Conservation (phyloP, 75 land plant species). For the Cunninghamia lanceolata region DNA sequence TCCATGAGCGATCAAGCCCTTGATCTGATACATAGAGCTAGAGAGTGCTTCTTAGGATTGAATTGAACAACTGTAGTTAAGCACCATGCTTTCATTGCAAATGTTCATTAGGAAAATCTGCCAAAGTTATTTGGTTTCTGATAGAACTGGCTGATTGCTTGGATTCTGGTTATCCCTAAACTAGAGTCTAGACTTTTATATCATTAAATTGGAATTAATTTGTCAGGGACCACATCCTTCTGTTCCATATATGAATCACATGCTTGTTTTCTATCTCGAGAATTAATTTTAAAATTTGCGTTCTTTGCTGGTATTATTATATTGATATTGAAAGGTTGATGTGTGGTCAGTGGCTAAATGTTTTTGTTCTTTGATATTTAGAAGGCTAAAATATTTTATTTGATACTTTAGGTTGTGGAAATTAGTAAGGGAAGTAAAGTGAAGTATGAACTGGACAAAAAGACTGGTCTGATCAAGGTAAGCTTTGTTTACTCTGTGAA, state of each 20-base stretch:
- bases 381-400: neutral
- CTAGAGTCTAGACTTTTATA: neutral
- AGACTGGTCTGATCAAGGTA: slow-evolving; percentile 77
- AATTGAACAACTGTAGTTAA: neutral
- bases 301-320: neutral
- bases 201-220: neutral
- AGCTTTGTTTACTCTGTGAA: neutral
- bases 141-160: neutral
- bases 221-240: neutral
- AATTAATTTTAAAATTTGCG: neutral
- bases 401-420: slow-evolving; percentile 54
- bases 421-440: slow-evolving; percentile 77
- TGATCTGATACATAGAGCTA: neutral
- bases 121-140: neutral
- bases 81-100: neutral
- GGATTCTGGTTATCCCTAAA: too few species aligned
- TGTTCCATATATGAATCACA: neutral
- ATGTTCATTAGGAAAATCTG: neutral
- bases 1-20: neutral
- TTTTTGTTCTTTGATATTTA: neutral
- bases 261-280: neutral
- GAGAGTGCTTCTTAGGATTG: neutral
- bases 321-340: neutral
- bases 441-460: slow-evolving; percentile 81
- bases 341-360: neutral